phyloP scores from a whole-genome alignment of 495 filamentous ascomycete species.

The Annulohypoxylon bovei region DNA sequence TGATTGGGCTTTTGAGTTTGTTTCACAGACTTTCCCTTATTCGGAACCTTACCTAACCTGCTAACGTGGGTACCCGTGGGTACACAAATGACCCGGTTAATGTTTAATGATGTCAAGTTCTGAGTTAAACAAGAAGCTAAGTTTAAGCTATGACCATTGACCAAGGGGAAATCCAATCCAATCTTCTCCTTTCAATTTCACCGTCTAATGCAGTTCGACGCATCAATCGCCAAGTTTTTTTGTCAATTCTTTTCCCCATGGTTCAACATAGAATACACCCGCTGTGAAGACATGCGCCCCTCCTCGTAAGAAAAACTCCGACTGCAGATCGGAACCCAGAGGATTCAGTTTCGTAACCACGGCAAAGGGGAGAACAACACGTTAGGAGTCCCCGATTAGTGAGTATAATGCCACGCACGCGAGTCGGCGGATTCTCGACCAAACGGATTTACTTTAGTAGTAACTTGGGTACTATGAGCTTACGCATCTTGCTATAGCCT shows the following conservation, averaged over 20 bases:
- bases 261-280: background rate
- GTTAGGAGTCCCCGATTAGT: conserved; percentile 5
- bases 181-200: conserved; percentile 2
- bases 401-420: conserved; percentile 1
- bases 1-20: background rate
- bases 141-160: conserved; percentile 3
- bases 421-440: background rate
- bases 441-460: background rate
- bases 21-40: conserved; percentile 1
- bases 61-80: conserved; percentile 15
- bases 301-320: conserved; percentile 5
- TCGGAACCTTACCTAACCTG: background rate
- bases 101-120: conserved; percentile 16
- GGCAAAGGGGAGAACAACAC: background rate
- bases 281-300: background rate
- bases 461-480: background rate
- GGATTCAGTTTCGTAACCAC: background rate
- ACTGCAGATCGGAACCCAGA: background rate
- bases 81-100: background rate
- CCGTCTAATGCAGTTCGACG: background rate
- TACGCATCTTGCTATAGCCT: conserved; percentile 5
- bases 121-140: background rate
- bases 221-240: background rate
- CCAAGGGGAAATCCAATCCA: background rate
- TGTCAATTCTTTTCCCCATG: background rate